Percentiles rank a stretch among this genome's conserved stretches.
These are phyloP conservation scores for Plasmodium malariae DNA, from an alignment of 169 alveolate species.

Conservation along the genomic window DNA sequence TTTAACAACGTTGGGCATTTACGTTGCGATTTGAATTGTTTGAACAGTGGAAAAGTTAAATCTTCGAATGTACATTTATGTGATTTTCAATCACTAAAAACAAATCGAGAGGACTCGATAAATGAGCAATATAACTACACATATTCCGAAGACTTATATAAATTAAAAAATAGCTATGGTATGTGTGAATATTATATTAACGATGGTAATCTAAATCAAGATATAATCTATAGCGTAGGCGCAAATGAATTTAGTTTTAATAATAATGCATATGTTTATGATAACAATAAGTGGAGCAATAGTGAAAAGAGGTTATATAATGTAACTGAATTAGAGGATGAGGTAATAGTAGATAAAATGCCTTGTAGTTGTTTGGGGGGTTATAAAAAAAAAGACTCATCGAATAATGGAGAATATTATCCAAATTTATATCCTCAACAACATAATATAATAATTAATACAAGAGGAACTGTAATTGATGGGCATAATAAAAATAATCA, in stretches of 20 bases:
- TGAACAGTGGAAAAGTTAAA: neutral
- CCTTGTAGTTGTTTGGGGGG: constrained; percentile 4
- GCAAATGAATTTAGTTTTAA: neutral
- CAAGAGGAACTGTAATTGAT: neutral
- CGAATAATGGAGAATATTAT: neutral
- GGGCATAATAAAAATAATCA: neutral
- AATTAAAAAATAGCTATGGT: constrained; percentile 11
- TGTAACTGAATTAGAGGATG: constrained; percentile 41
- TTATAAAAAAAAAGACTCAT: neutral
- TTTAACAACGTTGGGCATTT: constrained; percentile 4
- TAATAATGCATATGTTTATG: neutral
- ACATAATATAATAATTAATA: neutral
- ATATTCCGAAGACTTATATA: neutral
- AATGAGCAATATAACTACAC: neutral
- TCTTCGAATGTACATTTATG: constrained; percentile 1
- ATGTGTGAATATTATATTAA: constrained; percentile 1
- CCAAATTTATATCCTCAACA: neutral
- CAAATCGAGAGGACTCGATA: neutral
- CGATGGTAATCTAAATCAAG: constrained; percentile 3
- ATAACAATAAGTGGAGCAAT: neutral
- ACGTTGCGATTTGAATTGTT: neutral
- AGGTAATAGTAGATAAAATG: constrained; percentile 17
- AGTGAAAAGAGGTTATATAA: neutral
- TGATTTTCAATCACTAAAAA: neutral
- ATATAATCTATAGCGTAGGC: neutral